Conservation (phyloP, 345 rosid genomes). For the Citrus inodora region DNA sequence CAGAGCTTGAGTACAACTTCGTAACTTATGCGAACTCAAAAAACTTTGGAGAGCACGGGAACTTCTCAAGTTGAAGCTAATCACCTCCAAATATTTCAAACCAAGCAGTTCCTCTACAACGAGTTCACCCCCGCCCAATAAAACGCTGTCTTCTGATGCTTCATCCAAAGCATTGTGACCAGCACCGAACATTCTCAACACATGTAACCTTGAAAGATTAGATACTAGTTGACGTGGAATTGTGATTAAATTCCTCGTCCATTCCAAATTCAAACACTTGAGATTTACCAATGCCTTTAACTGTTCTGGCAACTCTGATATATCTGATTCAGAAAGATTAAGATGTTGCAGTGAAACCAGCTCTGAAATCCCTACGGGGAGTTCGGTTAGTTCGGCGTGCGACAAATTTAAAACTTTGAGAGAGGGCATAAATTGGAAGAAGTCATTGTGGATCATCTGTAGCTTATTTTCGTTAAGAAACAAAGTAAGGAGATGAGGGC, state of each 20-base stretch:
- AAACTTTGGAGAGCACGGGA: neutral
- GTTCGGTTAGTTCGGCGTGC: neutral
- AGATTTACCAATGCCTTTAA: too few relatives aligned
- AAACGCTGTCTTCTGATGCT: neutral
- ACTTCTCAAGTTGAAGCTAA: neutral
- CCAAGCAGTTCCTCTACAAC: neutral
- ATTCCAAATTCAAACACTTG: too few relatives aligned
- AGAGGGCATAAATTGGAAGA: constrained; percentile 21
- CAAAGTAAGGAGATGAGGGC: neutral
- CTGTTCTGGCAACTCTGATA: too few relatives aligned
- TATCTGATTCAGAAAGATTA: accelerated
- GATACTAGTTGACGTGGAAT: too few relatives aligned
- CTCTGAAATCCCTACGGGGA: constrained; percentile 25
- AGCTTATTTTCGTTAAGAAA: neutral
- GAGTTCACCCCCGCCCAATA: neutral
- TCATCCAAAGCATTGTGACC: too few relatives aligned
- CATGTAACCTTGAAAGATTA: too few relatives aligned
- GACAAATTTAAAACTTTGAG: constrained; percentile 35
- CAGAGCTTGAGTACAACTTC: too few relatives aligned
- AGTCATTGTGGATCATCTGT: neutral
- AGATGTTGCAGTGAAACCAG: neutral
- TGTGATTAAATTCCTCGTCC: too few relatives aligned
- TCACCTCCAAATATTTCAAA: neutral
- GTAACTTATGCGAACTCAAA: neutral
- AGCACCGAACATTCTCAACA: neutral